Evolutionary conservation across 1,284 basidiomycete genomes (phyloP).

Genomic region (Ceratobasidium papillatum): DNA sequence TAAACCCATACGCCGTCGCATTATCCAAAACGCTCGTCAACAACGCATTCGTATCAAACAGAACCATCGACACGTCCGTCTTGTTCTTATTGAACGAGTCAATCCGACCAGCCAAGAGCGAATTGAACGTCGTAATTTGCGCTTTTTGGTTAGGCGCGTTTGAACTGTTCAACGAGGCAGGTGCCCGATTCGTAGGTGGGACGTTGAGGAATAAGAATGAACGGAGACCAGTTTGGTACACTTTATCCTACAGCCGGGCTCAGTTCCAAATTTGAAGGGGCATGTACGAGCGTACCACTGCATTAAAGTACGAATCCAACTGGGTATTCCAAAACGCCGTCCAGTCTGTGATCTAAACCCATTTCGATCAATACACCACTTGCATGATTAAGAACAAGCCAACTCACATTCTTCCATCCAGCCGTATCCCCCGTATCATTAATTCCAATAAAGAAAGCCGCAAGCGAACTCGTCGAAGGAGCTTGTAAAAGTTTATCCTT

Average conservation of each 20-base stretch:
- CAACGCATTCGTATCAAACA: constrained; percentile 62
- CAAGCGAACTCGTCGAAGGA: constrained; percentile 56
- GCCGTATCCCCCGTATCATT: constrained; percentile 65
- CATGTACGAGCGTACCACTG: constrained; percentile 55
- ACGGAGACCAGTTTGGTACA: constrained; percentile 56
- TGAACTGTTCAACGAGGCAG: constrained; percentile 51
- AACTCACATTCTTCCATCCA: constrained; percentile 57
- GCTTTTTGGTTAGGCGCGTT: constrained; percentile 53
- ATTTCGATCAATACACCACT: not conserved
- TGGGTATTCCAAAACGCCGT: constrained; percentile 61
- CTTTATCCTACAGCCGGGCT: constrained; percentile 53
- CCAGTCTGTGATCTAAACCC: constrained; percentile 58
- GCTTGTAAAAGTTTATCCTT: constrained; percentile 13
- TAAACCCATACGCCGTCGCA: constrained; percentile 57
- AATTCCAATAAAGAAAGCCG: constrained; percentile 68
- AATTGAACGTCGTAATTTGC: constrained; percentile 58
- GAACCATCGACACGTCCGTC: constrained; percentile 54
- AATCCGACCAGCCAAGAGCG: constrained; percentile 54
- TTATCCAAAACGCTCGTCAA: constrained; percentile 60
- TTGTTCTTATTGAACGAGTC: constrained; percentile 52
- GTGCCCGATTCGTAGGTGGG: constrained; percentile 61
- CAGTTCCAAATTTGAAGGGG: not conserved
- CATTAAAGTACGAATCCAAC: constrained; percentile 62
- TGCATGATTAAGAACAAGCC: not conserved
- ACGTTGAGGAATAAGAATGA: constrained; percentile 66